A percentile compares a stretch with the other conserved stretches of the same genome.
These are phyloP conservation scores for Diaporthe ilicicola DNA, from an alignment of 2,329 filamentous ascomycete genomes.

Conservation along the genomic window DNA sequence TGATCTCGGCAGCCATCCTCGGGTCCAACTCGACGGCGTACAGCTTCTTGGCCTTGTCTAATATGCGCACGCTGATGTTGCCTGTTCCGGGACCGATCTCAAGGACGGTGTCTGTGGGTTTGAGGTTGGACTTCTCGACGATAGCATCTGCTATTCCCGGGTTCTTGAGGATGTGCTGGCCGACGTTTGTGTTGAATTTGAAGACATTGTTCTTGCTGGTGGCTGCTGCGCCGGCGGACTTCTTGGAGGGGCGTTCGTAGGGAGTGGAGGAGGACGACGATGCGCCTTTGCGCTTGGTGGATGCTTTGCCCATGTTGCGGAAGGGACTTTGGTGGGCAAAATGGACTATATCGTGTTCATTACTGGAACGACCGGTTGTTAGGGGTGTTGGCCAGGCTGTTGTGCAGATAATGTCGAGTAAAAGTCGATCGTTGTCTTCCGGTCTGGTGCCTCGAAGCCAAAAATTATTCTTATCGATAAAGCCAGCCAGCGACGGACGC, in stretches of 20 bases:
- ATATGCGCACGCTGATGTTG: slow-evolving; percentile 85
- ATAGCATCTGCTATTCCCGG: slow-evolving; percentile 79
- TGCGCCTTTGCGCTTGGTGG: slow-evolving; percentile 46
- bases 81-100: slow-evolving; percentile 93
- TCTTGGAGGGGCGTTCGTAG: slow-evolving; percentile 44
- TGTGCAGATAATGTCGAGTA: not conserved
- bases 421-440: not conserved
- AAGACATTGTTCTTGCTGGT: slow-evolving; percentile 81
- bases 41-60: slow-evolving; percentile 83
- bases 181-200: slow-evolving; percentile 94
- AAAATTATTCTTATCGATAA: slow-evolving; percentile 30
- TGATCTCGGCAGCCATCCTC: slow-evolving; percentile 51
- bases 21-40: slow-evolving; percentile 93
- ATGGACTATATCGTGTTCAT: slow-evolving; percentile 17
- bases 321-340: not conserved
- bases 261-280: slow-evolving; percentile 45
- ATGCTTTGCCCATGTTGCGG: slow-evolving; percentile 50
- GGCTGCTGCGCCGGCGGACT: slow-evolving; percentile 34
- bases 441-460: not conserved
- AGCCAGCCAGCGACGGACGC: not conserved
- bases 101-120: slow-evolving; percentile 88
- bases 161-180: slow-evolving; percentile 92
- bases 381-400: not conserved
- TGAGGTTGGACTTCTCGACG: slow-evolving; percentile 86
- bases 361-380: not conserved